phyloP scores from a whole-genome alignment of 306 rosid genomes.

The Calophaca sinica region DNA sequence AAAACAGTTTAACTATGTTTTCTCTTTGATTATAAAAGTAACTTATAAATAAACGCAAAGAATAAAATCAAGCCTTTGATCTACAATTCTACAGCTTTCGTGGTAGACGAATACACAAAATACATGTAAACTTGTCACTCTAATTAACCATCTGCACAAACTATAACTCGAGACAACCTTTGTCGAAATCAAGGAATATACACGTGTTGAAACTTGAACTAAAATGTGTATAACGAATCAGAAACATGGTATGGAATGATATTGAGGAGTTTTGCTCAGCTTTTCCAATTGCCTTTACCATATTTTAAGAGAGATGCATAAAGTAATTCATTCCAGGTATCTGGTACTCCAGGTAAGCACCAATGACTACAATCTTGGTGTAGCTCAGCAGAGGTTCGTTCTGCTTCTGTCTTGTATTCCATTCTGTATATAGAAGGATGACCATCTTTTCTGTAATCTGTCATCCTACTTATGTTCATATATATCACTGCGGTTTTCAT shows the following conservation, averaged over 20 bases:
- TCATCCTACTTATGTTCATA: conserved; percentile 85
- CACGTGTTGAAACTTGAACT: conserved; percentile 22
- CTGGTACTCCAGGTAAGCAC: conserved; percentile 77
- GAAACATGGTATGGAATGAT: not conserved
- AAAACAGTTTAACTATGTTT: no score
- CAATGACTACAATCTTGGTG: conserved; percentile 77
- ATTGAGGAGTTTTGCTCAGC: conserved; percentile 33
- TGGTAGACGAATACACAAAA: conserved; percentile 35
- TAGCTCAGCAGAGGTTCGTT: conserved; percentile 41
- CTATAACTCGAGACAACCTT: conserved; percentile 29
- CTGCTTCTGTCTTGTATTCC: conserved; percentile 56
- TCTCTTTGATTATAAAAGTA: no score
- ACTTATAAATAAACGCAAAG: not conserved
- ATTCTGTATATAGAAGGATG: conserved; percentile 84
- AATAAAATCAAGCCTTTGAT: conserved; percentile 30
- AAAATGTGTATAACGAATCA: conserved; percentile 1
- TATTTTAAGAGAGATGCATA: conserved; percentile 54
- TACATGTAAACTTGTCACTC: conserved; percentile 40
- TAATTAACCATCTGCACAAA: conserved; percentile 34
- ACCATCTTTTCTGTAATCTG: conserved; percentile 89
- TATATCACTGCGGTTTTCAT: conserved; percentile 77
- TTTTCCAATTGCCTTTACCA: conserved; percentile 55
- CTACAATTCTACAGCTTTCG: conserved; percentile 32
- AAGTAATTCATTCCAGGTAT: conserved; percentile 61
- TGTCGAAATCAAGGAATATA: conserved; percentile 33